phyloP scores from a whole-genome alignment of 2,329 filamentous ascomycete species.

The Beauveria scarabaeidicola region DNA sequence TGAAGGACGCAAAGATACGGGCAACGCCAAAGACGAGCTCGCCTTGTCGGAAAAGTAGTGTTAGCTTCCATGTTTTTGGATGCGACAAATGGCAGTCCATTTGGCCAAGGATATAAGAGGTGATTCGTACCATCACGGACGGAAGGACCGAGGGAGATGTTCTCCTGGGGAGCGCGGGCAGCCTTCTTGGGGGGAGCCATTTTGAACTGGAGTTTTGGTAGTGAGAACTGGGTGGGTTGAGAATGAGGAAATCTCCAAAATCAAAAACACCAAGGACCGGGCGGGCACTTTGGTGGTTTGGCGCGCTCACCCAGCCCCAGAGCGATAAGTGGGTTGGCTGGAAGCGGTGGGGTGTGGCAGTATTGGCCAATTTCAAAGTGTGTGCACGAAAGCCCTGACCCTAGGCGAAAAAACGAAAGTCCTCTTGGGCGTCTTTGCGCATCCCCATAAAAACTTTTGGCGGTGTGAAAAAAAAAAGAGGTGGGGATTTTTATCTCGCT shows the following conservation, averaged over 20 bases:
- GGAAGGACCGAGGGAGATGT: slow-evolving; percentile 96
- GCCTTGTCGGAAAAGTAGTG: slow-evolving; percentile 45
- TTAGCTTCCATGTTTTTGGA: neutral
- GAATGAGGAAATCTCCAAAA: slow-evolving; percentile 15
- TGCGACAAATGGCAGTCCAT: no score
- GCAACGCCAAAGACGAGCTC: slow-evolving; percentile 97
- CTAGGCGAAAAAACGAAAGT: slow-evolving; percentile 14
- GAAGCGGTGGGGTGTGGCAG: slow-evolving; percentile 31
- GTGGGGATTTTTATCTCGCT: slow-evolving; percentile 2
- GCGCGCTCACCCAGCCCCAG: slow-evolving; percentile 12
- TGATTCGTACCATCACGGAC: slow-evolving; percentile 75
- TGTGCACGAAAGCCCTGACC: slow-evolving; percentile 23
- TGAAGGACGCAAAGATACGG: slow-evolving; percentile 91
- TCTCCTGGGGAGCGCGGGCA: slow-evolving; percentile 79
- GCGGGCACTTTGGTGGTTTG: slow-evolving; percentile 14
- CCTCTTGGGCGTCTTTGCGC: neutral
- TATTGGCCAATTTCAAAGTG: slow-evolving; percentile 15
- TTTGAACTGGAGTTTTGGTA: slow-evolving; percentile 17
- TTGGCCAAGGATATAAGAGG: no score
- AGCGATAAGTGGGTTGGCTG: slow-evolving; percentile 7
- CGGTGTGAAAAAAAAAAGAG: slow-evolving; percentile 15
- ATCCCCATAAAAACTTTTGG: neutral
- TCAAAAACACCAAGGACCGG: slow-evolving; percentile 17
- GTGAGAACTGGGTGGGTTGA: slow-evolving; percentile 11
- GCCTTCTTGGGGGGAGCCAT: slow-evolving; percentile 92